These are phyloP conservation scores for Microdochium nivale DNA, from an alignment of 2,329 filamentous ascomycete species.

Conservation along the genomic window DNA sequence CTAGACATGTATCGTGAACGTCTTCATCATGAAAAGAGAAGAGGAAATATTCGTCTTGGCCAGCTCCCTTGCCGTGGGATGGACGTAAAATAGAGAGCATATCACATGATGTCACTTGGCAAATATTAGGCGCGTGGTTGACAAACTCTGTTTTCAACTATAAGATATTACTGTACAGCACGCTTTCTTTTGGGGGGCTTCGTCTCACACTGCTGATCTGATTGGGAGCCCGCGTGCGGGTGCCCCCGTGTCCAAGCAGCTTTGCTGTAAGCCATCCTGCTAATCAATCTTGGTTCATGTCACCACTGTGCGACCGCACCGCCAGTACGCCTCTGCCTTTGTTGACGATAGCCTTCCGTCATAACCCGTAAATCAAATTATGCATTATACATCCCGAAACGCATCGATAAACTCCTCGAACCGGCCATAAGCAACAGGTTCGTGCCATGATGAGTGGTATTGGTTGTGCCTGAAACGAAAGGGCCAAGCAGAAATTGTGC, in stretches of 20 bases:
- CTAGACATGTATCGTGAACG: too few species aligned
- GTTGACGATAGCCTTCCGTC: background rate
- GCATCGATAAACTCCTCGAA: background rate
- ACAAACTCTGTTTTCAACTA: background rate
- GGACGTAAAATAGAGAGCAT: too few species aligned
- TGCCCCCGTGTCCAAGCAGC: background rate
- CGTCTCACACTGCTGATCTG: background rate
- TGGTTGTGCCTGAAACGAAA: background rate
- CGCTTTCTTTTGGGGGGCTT: background rate
- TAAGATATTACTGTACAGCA: background rate
- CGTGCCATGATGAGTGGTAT: slow-evolving; percentile 1
- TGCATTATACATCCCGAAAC: background rate
- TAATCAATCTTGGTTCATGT: background rate
- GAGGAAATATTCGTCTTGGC: too few species aligned
- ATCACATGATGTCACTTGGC: background rate
- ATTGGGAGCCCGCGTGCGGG: background rate
- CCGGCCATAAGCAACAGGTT: background rate
- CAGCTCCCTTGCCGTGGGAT: too few species aligned
- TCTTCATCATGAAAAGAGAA: too few species aligned
- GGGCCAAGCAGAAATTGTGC: background rate
- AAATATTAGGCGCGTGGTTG: background rate
- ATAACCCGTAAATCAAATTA: background rate
- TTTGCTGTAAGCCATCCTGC: background rate
- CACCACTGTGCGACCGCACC: background rate
- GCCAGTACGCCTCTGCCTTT: background rate